Base-by-base conservation (phyloP, 2,329 filamentous ascomycete species). In the Cordyceps farinosa region DNA sequence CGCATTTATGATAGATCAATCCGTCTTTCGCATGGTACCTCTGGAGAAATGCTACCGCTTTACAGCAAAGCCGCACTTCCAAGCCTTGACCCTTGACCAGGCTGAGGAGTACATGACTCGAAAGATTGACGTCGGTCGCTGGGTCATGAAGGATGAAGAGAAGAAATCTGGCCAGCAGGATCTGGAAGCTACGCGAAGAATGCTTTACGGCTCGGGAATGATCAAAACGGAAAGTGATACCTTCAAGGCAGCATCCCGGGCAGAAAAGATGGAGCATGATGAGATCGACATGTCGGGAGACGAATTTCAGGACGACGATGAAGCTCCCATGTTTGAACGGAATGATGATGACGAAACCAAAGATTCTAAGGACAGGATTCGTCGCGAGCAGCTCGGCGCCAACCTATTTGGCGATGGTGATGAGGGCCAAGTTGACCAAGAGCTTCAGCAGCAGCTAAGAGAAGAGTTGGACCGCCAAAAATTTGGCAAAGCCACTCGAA, bases 41-140 rank as follows among this genome's bases (percentile, higher is more conserved):
- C 78, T 98, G 22, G 94, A 99, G 76, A 97, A 97, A 72, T 97
- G 91, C 88, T 99, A 99, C 78, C 90, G 87, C 62, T 96, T 97
- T 73, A 88, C 85, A 4, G 83, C 88, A 50, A 94, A 94, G 73
- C 90, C 91, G 62, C 85, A 89, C 11, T 94, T 95, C 72, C 88
- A 89, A 72, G 84, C 87, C 0, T 85, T 93, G 74, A 89, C 87
- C 0, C 87, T 93, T 11, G 93, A 97, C 66, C 89, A 97, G 72
- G 91, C 91, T 0, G 93, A 98, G 73, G 89, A 89, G 62, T 82
- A 88, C 63, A 92, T 96, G 89, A 87, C 84, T 64, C 90, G 90
- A 74, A 92, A 92, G 74, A 83, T 87, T 54, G 89, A 88, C 64
- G 85, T 90, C 53, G 88, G 90, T 27, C 85, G 90, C 60, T 98